Conservation (phyloP, 768 basidiomycete genomes). For the Panaeolus papilionaceus region DNA sequence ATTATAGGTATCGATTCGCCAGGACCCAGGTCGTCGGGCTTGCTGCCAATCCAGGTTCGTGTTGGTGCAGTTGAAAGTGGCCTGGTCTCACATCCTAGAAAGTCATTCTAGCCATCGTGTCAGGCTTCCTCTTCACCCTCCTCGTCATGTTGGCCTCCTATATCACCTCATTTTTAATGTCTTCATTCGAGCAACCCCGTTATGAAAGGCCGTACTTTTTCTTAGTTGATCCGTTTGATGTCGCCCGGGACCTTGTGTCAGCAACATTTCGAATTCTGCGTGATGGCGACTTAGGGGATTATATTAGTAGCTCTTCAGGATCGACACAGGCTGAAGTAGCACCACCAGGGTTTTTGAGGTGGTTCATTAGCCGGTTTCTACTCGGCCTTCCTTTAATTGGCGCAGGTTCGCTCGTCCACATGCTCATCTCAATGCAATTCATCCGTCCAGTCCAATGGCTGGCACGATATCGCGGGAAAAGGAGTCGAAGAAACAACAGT, state of each 20-base stretch:
- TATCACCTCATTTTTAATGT: conserved; percentile 70
- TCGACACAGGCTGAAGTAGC: conserved; percentile 32
- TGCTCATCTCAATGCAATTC: conserved; percentile 68
- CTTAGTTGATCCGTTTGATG: conserved; percentile 59
- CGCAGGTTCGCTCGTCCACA: conserved; percentile 75
- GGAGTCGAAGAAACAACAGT: conserved; percentile 59
- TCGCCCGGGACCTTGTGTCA: conserved; percentile 64
- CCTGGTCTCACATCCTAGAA: conserved; percentile 19
- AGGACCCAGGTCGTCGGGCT: conserved; percentile 74
- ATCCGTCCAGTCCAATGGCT: conserved; percentile 75
- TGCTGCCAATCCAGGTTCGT: conserved; percentile 77
- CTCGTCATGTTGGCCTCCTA: conserved; percentile 75
- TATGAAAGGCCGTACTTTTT: conserved; percentile 46
- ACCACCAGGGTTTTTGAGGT: conserved; percentile 53
- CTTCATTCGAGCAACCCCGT: conserved; percentile 61
- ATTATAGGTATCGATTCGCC: conserved; percentile 77
- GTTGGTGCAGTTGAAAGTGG: conserved; percentile 8
- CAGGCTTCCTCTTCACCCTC: conserved; percentile 65
- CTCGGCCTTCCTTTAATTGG: conserved; percentile 82
- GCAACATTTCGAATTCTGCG: conserved; percentile 67
- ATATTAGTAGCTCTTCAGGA: conserved; percentile 39
- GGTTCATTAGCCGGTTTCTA: conserved; percentile 73
- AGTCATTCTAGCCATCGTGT: conserved; percentile 72
- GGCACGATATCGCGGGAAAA: conserved; percentile 64
- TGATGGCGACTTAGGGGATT: conserved; percentile 54